Conservation (phyloP, 2,329 filamentous ascomycete species). For the Amphichorda felina region DNA sequence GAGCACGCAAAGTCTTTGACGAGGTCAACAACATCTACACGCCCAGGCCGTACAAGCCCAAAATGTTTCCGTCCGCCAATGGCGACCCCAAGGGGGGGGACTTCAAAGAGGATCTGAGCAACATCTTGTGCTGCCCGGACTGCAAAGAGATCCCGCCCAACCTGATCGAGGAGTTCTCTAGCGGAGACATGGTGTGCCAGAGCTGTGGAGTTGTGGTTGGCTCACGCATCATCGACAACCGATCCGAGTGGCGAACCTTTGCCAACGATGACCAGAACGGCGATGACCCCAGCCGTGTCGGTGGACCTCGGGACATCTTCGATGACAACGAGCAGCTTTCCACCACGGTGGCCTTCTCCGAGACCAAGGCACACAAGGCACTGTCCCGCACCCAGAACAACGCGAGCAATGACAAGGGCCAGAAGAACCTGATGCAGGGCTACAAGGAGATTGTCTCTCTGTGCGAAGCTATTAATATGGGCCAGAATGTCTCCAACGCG, state of each 20-base stretch:
- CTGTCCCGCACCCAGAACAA: slow-evolving; percentile 79
- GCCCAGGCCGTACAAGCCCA: slow-evolving; percentile 25
- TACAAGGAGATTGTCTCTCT: slow-evolving; percentile 81
- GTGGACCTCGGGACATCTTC: slow-evolving; percentile 82
- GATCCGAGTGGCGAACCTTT: slow-evolving; percentile 98
- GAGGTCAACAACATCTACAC: slow-evolving; percentile 30
- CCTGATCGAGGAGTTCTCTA: slow-evolving; percentile 83
- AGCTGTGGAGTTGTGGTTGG: slow-evolving; percentile 86
- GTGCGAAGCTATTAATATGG: slow-evolving; percentile 75
- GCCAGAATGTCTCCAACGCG: slow-evolving; percentile 70
- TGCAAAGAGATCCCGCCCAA: slow-evolving; percentile 90
- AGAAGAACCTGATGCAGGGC: slow-evolving; percentile 70
- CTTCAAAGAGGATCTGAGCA: slow-evolving; percentile 78
- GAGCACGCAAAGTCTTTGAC: slow-evolving; percentile 25
- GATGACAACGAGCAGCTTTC: slow-evolving; percentile 83
- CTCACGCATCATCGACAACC: slow-evolving; percentile 85
- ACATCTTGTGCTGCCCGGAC: slow-evolving; percentile 76
- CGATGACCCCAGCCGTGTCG: slow-evolving; percentile 95
- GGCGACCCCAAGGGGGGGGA: slow-evolving; percentile 12
- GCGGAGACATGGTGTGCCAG: slow-evolving; percentile 83
- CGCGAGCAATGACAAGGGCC: slow-evolving; percentile 71
- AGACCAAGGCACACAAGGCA: slow-evolving; percentile 59
- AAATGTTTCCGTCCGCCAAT: slow-evolving; percentile 31
- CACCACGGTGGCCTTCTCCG: slow-evolving; percentile 77
- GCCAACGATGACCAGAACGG: slow-evolving; percentile 95